Percentiles rank a stretch among this genome's conserved stretches.
phyloP scores from a whole-genome alignment of 2,329 filamentous ascomycete species.

The Neofusicoccum ribis region DNA sequence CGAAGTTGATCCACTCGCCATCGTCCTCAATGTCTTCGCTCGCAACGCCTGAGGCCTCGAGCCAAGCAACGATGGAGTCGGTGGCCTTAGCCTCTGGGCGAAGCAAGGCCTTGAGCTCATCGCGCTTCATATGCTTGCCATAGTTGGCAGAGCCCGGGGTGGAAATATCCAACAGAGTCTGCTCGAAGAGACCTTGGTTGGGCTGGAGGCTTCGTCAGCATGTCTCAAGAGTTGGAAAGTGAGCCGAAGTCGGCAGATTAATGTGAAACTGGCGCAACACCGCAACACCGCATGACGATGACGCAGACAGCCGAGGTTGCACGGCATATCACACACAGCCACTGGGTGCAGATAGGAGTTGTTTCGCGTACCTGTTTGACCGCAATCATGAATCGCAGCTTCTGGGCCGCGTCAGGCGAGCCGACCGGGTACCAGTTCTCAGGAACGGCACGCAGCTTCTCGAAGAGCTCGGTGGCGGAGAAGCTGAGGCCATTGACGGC shows the following conservation, averaged over 20 bases:
- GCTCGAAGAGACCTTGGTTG: slow-evolving; percentile 55
- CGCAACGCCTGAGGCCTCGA: slow-evolving; percentile 53
- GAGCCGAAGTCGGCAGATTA: not conserved
- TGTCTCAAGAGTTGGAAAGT: not conserved
- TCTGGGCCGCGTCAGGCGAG: slow-evolving; percentile 31
- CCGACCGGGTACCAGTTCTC: slow-evolving; percentile 39
- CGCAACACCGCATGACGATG: not conserved
- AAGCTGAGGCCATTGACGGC: slow-evolving; percentile 30
- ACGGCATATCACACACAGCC: not conserved
- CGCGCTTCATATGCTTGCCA: slow-evolving; percentile 62
- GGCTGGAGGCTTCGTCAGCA: slow-evolving; percentile 37
- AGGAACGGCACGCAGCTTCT: slow-evolving; percentile 34
- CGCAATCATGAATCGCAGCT: slow-evolving; percentile 41
- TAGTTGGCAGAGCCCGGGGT: slow-evolving; percentile 61
- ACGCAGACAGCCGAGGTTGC: slow-evolving; percentile 1
- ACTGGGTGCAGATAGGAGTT: not conserved
- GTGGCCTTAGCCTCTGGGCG: slow-evolving; percentile 53
- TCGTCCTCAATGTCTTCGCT: slow-evolving; percentile 49
- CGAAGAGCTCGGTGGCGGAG: slow-evolving; percentile 30
- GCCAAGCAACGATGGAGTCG: slow-evolving; percentile 56
- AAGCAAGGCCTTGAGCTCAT: slow-evolving; percentile 57
- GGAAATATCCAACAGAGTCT: slow-evolving; percentile 61
- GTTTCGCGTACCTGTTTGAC: slow-evolving; percentile 35
- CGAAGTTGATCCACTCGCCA: slow-evolving; percentile 64
- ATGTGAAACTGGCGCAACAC: not conserved